A percentile compares a stretch with the other conserved stretches of the same genome.
These are phyloP conservation scores for Artomyces pyxidatus DNA, from an alignment of 768 basidiomycete species.

Conservation along the genomic window DNA sequence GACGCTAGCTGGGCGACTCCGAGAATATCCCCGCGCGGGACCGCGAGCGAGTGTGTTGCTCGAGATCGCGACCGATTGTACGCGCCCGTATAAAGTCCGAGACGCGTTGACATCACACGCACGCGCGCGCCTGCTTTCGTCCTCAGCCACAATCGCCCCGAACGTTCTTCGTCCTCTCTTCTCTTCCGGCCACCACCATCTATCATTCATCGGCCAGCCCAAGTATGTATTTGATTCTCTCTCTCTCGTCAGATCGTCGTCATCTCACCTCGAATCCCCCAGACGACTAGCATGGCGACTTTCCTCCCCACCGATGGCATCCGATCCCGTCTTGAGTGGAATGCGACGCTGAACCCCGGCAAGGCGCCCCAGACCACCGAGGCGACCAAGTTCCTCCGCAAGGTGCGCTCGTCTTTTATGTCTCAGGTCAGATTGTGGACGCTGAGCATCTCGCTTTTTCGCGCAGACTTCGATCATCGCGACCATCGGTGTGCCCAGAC, in stretches of 20 bases:
- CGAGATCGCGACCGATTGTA: neutral
- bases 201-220: neutral
- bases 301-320: slow-evolving; percentile 22
- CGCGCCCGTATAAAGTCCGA: slow-evolving; percentile 2
- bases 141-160: slow-evolving; percentile 1
- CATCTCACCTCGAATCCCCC: neutral
- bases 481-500: slow-evolving; percentile 70
- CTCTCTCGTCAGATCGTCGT: neutral
- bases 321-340: slow-evolving; percentile 89
- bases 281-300: slow-evolving; percentile 6
- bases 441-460: neutral
- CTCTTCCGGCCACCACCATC: neutral
- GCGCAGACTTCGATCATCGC: slow-evolving; percentile 95
- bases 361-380: slow-evolving; percentile 65
- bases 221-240: too few relatives aligned
- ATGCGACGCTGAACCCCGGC: slow-evolving; percentile 69
- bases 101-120: slow-evolving; percentile 1
- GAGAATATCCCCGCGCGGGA: too few relatives aligned
- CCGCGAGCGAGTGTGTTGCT: too few relatives aligned
- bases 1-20: neutral
- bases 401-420: slow-evolving; percentile 43
- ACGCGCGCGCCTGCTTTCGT: slow-evolving; percentile 5
- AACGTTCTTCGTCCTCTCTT: slow-evolving; percentile 4
- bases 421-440: slow-evolving; percentile 5
- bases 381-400: slow-evolving; percentile 81